A percentile compares a stretch with the other conserved stretches of the same genome.
Conservation (phyloP, 148 eudicot species). For the Rhododendron vialii region DNA sequence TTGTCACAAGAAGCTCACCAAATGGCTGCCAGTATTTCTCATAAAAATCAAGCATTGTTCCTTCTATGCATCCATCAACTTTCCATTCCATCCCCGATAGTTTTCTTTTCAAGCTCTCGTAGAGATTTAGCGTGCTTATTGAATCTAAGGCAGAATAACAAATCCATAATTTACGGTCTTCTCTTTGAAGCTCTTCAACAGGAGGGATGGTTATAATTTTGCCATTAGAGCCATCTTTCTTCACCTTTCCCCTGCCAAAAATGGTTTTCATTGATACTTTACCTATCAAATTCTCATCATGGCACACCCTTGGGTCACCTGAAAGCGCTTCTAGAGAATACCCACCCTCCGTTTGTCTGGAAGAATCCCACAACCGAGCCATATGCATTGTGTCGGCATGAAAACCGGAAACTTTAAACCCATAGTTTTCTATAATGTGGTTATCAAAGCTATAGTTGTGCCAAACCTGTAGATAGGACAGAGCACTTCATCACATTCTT, state of each 20-base stretch:
- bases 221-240: constrained; percentile 85
- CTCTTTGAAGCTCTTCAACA: constrained; percentile 78
- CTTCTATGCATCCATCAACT: constrained; percentile 45
- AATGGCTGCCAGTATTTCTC: constrained; percentile 83
- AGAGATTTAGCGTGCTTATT: constrained; percentile 82
- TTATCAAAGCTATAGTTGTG: constrained; percentile 98
- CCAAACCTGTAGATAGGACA: constrained; percentile 71
- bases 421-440: constrained; percentile 86
- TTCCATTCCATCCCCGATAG: constrained; percentile 53
- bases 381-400: constrained; percentile 99
- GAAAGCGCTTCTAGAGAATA: constrained; percentile 94
- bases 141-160: constrained; percentile 90
- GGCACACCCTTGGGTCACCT: constrained; percentile 47
- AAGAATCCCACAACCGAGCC: constrained; percentile 97
- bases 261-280: constrained; percentile 90
- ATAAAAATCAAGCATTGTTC: constrained; percentile 72
- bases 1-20: constrained; percentile 79
- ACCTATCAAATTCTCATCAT: constrained; percentile 51
- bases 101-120: constrained; percentile 69
- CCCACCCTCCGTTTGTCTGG: constrained; percentile 81
- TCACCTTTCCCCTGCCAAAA: constrained; percentile 75
- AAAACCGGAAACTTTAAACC: constrained; percentile 71
- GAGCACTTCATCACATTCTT: neutral
- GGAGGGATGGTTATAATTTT: constrained; percentile 65
- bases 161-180: constrained; percentile 70